phyloP scores from a whole-genome alignment of 306 rosid species.

The Malus domestica region ASM211411v1 NC_041794.1:32492001-32492500 shows the following conservation, averaged over 20 bases:
- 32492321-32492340: background rate
- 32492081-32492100: too few species aligned
- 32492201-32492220: background rate
- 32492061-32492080: too few species aligned
- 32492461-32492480: background rate
- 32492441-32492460: background rate
- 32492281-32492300: background rate
- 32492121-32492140: too few species aligned
- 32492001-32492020: too few species aligned
- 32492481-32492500: too few species aligned
- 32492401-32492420: background rate
- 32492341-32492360: background rate
- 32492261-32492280: background rate
- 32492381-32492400: background rate
- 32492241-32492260: background rate
- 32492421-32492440: background rate
- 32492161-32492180: too few species aligned
- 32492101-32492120: too few species aligned
- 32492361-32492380: background rate
- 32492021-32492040: too few species aligned
- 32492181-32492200: too few species aligned
- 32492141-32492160: too few species aligned
- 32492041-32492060: too few species aligned
- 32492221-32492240: background rate
- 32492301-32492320: background rate